Evolutionary conservation across 2,329 filamentous ascomycete genomes (phyloP).

Genomic region (Sporothrix mexicana): DNA sequence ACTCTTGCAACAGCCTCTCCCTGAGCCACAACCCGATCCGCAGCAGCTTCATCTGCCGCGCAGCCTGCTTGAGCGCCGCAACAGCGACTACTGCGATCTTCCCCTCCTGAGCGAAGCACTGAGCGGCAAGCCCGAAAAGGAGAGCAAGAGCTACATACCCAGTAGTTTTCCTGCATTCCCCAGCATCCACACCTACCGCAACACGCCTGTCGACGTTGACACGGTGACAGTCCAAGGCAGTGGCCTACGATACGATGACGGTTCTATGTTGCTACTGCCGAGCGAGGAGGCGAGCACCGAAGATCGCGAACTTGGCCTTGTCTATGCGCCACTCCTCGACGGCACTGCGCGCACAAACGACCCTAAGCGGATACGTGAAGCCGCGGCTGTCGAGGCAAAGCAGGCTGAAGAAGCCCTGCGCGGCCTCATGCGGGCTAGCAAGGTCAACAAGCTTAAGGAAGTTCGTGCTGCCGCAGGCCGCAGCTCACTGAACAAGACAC

Average conservation of each 20-base stretch:
- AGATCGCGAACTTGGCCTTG: constrained; percentile 27
- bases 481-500: constrained; percentile 58
- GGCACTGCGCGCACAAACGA: constrained; percentile 43
- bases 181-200: constrained; percentile 68
- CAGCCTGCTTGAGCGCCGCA: background rate
- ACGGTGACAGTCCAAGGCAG: constrained; percentile 42
- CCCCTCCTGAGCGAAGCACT: constrained; percentile 60
- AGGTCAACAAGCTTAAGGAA: constrained; percentile 69
- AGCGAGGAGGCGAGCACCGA: constrained; percentile 43
- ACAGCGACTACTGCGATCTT: constrained; percentile 42
- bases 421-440: constrained; percentile 64
- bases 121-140: constrained; percentile 64
- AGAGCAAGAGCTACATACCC: constrained; percentile 62
- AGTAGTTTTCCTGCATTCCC: constrained; percentile 65
- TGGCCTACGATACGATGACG: constrained; percentile 42
- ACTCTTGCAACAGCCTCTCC: background rate
- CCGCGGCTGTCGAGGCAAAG: constrained; percentile 64
- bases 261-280: constrained; percentile 37
- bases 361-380: constrained; percentile 63
- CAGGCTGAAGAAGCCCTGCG: constrained; percentile 67
- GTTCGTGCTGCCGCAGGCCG: constrained; percentile 62
- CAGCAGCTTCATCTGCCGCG: background rate
- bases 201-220: constrained; percentile 56
- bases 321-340: background rate
- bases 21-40: background rate